Evolutionary conservation across 768 basidiomycete species (phyloP), one percentile per base, ranked within the genome.

Genomic region (Cyclocybe cylindracea): DNA sequence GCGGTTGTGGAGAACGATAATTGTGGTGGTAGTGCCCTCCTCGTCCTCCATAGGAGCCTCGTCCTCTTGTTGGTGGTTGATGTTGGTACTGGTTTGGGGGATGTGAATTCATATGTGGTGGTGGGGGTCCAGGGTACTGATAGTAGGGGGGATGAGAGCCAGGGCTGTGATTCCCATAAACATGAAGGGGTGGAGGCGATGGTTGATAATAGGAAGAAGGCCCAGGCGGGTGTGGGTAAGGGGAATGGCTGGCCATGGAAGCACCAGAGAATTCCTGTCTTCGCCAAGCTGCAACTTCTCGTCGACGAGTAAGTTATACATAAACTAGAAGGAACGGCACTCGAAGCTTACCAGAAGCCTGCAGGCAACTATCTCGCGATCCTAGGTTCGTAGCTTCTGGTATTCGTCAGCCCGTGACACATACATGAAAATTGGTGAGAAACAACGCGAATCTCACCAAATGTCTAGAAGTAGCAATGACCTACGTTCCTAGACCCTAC

Each of bases 41-140:
- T 38, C 73, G 65, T 46, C 74, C 59, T 29, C 71, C 61, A 8
- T 75, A 58, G 66, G 76, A 38, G 61, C 73, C 67, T 13, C 51
- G 47, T 32, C 60, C 61, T 48, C 66, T 60, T 2, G 67, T 49
- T 65, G 71, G 16, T 56, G 67, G 32, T 58, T 64, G 52, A 63
- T 67, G 50, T 66, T 75, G 51, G 62, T 67, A 58, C 65, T 58
- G 57, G 8, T 71, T 2, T 58, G 70, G 53, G 36, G 58, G 58
- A 44, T 66, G 63, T 10, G 65, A 42, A 53, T 72, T 73, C 66
- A 76, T 70, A 46, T 74, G 77, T 5, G 72, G 69, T 39, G 72
- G 69, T 39, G 75, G 66, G 36, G 72, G 63, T 10, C 59, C 58
- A 14, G 61, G 60, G 53, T 70, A 66, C 10, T 59, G 58, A 61